Conservation (phyloP, 2,329 filamentous ascomycete species). For the Neopestalotiopsis rosae region DNA sequence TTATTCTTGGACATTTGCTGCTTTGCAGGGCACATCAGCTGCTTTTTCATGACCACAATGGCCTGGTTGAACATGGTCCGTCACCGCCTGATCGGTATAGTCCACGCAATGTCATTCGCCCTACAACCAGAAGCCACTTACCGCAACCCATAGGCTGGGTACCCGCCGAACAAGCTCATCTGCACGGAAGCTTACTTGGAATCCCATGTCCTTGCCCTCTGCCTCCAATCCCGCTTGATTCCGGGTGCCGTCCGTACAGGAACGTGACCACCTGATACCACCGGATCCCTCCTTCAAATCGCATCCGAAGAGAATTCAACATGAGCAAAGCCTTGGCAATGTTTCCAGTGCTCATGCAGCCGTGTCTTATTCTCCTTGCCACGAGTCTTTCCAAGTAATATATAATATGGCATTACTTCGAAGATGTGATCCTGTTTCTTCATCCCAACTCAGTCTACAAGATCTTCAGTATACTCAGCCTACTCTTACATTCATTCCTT, state of each 20-base stretch:
- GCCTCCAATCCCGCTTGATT: neutral
- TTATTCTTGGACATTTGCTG: neutral
- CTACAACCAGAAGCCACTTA: neutral
- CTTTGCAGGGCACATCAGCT: neutral
- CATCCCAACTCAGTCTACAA: conserved; percentile 38
- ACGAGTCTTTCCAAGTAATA: conserved; percentile 26
- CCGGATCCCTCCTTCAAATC: conserved; percentile 43
- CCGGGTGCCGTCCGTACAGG: conserved; percentile 14
- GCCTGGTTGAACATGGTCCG: conserved; percentile 22
- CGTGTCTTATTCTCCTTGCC: conserved; percentile 26
- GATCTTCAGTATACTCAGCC: conserved; percentile 36
- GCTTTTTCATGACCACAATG: neutral
- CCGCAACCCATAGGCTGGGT: neutral
- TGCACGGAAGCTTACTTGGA: conserved; percentile 11
- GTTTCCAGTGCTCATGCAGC: conserved; percentile 32
- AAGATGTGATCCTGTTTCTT: conserved; percentile 31
- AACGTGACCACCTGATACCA: conserved; percentile 44
- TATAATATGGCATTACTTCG: conserved; percentile 43
- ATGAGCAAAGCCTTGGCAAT: conserved; percentile 31
- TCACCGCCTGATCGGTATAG: neutral
- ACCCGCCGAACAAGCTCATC: conserved; percentile 15
- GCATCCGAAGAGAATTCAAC: conserved; percentile 42
- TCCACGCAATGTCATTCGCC: neutral
- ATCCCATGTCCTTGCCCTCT: neutral
- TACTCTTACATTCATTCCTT: conserved; percentile 47